phyloP scores from a whole-genome alignment of 306 rosid genomes.

The Cucurbita pepo region DNA sequence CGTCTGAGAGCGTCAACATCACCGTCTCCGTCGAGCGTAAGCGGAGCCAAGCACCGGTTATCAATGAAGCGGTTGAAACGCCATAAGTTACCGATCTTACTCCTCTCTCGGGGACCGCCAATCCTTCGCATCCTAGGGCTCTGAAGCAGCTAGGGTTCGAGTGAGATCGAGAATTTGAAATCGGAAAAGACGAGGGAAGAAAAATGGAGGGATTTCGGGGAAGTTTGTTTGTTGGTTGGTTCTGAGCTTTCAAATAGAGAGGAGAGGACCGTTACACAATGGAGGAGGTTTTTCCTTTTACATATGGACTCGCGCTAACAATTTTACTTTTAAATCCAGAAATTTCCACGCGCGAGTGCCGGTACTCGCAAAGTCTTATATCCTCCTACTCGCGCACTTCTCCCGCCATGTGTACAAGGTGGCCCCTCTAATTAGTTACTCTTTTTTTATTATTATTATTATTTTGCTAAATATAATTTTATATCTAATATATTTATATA shows the following conservation, averaged over 20 bases:
- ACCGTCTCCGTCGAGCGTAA: slow-evolving; percentile 2
- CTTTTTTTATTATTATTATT: too few species aligned
- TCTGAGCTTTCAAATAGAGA: not conserved
- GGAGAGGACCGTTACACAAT: not conserved
- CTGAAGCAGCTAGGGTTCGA: not conserved
- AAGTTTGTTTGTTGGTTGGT: not conserved
- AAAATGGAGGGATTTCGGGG: not conserved
- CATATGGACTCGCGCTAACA: too few species aligned
- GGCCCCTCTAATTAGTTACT: not conserved
- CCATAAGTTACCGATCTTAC: not conserved
- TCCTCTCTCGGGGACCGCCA: not conserved
- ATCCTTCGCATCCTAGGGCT: not conserved
- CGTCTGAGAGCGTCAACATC: not conserved
- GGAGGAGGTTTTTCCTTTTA: too few species aligned
- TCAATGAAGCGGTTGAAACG: slow-evolving; percentile 10
- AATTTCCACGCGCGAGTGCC: too few species aligned
- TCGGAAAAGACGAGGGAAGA: not conserved
- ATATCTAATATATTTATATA: too few species aligned
- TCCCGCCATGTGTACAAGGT: not conserved
- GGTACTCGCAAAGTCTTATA: not conserved
- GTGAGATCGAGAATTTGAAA: not conserved
- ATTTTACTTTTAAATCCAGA: too few species aligned
- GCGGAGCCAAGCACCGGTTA: slow-evolving; percentile 16
- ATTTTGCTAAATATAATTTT: too few species aligned
- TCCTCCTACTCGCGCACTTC: not conserved